Evolutionary conservation across 2,329 filamentous ascomycete genomes (phyloP), one percentile per base, ranked within the genome.

Genomic region (Diaporthe citri): DNA sequence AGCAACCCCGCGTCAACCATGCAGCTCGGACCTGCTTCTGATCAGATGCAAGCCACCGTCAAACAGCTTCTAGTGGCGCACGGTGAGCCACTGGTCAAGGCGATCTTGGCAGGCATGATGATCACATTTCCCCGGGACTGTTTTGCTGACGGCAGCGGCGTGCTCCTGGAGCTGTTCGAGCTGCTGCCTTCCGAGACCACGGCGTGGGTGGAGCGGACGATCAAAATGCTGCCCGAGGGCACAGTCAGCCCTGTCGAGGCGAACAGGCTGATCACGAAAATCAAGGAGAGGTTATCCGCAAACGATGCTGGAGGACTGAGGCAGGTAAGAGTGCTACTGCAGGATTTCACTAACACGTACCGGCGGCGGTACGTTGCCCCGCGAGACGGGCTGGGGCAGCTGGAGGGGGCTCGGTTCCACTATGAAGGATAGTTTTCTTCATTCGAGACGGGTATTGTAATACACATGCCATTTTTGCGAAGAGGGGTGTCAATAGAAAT

Each of bases 81-180:
- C 77, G 95, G 97, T 51, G 93, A 95, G 80, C 86, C 91, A 73
- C 88, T 99, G 39, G 93, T 97, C 10, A 96, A 98, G 84, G 94
- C 96, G 77, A 93, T 97, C 74, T 89, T 99, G 86, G 97, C 96
- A 1, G 97, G 97, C 76, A 97, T 99, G 96, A 98, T 99, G 96
- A 98, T 98, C 83, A 97, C 94, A 0, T 99, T 99, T 85, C 97
- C 97, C 0, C 91, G 94, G 57, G 97, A 98, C 83, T 98, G 96
- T 85, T 97, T 98, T 81, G 93, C 96, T 0, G 97, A 99, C 82
- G 96, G 95, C 22, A 98, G 95, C 66, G 96, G 95, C 6, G 95
- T 98, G n/a, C 86, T 99, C 71, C 91, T 99, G 76, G 93, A 93
- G 4, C 88, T 98, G 77, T 98, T 99, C 82, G 93, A 98, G 82